Evolutionary conservation across 140 eudicot species (phyloP).

Genomic region (Bidens hawaiensis): DNA sequence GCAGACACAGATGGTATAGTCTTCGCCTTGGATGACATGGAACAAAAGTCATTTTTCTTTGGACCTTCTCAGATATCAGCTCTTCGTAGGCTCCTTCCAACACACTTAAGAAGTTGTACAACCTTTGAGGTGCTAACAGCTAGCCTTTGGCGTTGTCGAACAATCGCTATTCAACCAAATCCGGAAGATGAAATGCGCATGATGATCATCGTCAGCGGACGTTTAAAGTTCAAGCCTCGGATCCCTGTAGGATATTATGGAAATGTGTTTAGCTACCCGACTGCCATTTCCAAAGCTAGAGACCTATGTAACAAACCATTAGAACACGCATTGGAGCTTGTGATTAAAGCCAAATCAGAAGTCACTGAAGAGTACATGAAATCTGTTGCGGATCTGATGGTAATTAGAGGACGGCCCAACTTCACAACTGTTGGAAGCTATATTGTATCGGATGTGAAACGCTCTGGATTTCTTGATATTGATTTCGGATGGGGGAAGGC

Average conservation of each 20-base stretch:
- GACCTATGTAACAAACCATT: not conserved
- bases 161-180: not conserved
- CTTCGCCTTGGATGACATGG: not conserved
- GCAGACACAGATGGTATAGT: not conserved
- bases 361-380: not conserved
- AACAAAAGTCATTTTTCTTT: slow-evolving; percentile 5
- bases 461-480: too few species aligned
- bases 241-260: too few species aligned
- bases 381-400: not conserved
- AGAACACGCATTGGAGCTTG: not conserved
- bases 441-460: too few species aligned
- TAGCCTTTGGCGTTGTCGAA: slow-evolving; percentile 3
- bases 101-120: not conserved
- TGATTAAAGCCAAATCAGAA: not conserved
- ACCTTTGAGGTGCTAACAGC: slow-evolving; percentile 2
- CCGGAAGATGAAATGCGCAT: too few species aligned
- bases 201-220: too few species aligned
- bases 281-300: not conserved
- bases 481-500: too few species aligned
- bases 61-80: slow-evolving; percentile 11
- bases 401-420: too few species aligned
- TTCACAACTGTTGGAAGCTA: too few species aligned
- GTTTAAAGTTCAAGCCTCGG: too few species aligned
- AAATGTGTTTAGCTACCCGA: not conserved
- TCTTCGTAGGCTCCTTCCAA: slow-evolving; percentile 14